A percentile compares a stretch with the other conserved stretches of the same genome.
These are phyloP conservation scores for Aspergillus texensis DNA, from an alignment of 2,329 filamentous ascomycete species.

Conservation along the genomic window DNA sequence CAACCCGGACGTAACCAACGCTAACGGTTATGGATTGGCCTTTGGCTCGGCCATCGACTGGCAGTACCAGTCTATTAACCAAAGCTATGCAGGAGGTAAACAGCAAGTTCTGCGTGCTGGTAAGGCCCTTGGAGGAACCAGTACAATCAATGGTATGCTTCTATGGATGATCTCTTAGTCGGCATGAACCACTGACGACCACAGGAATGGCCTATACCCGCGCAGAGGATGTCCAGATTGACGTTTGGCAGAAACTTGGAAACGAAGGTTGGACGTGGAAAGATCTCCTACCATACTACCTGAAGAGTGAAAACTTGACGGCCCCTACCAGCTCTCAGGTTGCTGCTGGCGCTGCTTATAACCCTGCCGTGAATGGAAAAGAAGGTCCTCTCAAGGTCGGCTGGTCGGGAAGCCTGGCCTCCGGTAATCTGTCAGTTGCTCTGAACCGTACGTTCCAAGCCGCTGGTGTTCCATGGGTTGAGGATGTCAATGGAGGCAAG, in stretches of 20 bases:
- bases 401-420: constrained; percentile 26
- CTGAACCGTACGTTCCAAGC: constrained; percentile 44
- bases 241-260: constrained; percentile 39
- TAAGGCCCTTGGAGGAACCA: constrained; percentile 49
- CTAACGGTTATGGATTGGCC: constrained; percentile 27
- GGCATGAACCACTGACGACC: neutral
- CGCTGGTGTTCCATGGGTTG: constrained; percentile 43
- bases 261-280: constrained; percentile 39
- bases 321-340: constrained; percentile 27
- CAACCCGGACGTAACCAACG: constrained; percentile 32
- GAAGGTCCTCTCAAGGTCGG: constrained; percentile 35
- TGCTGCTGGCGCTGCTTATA: constrained; percentile 30
- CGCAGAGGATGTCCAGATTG: constrained; percentile 40
- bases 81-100: constrained; percentile 42
- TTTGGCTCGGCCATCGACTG: constrained; percentile 46
- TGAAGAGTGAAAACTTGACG: constrained; percentile 33
- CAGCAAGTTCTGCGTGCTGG: constrained; percentile 43
- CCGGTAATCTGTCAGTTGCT: constrained; percentile 27
- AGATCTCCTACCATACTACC: constrained; percentile 34
- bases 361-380: constrained; percentile 31
- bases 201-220: constrained; percentile 44
- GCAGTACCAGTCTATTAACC: constrained; percentile 44
- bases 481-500: constrained; percentile 48
- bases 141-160: constrained; percentile 45
- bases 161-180: neutral